A percentile compares a stretch with the other conserved stretches of the same genome.
Conservation (phyloP, 345 rosid species). For the Salix udensis region DNA sequence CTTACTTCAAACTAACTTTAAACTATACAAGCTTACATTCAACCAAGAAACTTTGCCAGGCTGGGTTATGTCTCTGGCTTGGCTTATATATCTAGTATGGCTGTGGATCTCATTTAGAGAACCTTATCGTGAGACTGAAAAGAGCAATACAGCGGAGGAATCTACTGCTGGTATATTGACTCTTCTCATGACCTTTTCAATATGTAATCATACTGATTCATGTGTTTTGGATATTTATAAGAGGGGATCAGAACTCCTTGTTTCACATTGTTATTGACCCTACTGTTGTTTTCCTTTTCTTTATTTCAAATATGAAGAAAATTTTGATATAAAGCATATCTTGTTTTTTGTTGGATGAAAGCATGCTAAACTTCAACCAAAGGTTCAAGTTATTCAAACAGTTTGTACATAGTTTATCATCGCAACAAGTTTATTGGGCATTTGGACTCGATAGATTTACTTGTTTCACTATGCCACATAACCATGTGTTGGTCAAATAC, state of each 20-base stretch:
- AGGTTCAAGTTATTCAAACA: neutral
- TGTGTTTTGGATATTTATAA: neutral
- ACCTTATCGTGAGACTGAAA: conserved; percentile 62
- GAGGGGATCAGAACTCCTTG: neutral
- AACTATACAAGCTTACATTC: conserved; percentile 72
- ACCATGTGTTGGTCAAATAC: neutral
- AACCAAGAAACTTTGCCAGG: conserved; percentile 87
- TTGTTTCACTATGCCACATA: neutral
- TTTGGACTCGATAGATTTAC: neutral
- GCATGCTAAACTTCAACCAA: neutral
- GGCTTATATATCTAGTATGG: conserved; percentile 84
- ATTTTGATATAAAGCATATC: neutral
- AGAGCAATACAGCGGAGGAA: conserved; percentile 30
- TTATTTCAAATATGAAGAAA: neutral
- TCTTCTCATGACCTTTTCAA: neutral
- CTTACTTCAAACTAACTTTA: conserved; percentile 79
- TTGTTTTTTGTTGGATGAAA: neutral
- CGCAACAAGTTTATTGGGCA: neutral
- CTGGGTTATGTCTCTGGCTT: conserved; percentile 94
- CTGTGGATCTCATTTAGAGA: conserved; percentile 79
- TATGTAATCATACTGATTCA: neutral
- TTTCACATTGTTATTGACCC: neutral
- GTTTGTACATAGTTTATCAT: neutral
- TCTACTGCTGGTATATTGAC: conserved; percentile 48
- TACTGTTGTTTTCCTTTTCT: neutral